Evolutionary conservation across 1,284 basidiomycete species (phyloP), one percentile per base, ranked within the genome.

Genomic region (Heterobasidion irregulare): DNA sequence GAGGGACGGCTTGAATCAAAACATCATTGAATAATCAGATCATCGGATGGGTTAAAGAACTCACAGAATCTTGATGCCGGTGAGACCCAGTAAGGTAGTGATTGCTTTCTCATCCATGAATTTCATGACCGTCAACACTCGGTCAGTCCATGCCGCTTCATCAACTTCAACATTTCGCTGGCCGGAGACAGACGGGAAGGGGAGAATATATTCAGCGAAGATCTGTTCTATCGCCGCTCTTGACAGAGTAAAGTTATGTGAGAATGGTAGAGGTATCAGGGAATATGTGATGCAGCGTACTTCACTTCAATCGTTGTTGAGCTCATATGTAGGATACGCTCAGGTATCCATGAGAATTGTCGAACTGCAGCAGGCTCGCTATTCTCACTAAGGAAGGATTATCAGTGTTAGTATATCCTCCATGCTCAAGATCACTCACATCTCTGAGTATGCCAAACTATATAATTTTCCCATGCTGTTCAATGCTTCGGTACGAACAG

Each of bases 301-400:
- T 81, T 79, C 51, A 82, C 74, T 64, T 91, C 88, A 0, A 68
- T 53, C 9, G 73, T 77, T 5, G 75, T 65, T 16, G 73, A 71
- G 6, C 75, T 74, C 56, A 80, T 79, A 56, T 73, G 75, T 45
- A 91, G 75, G 34, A 99, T 74, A 45, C 78, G 75, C 36, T 86
- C 78, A 0, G 97, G 95, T 58, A 99, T 98, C 97, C 97, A 99
- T 0, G 83, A 83, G 65, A 99, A 98, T 54, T 96, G 92, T 18
- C 75, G 68, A 16, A 86, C 77, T 0, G 94, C 92, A 0, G 80
- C 75, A 0, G 78, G 71, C 57, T 94, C 90, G 55, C 85, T 84
- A 58, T 82, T 86, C 66, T 96, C 93, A 61, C 93, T 97, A 59
- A 9, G 15, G 18, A 55, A 26, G 60, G 6, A 5, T 34, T 47